These are phyloP conservation scores for Saccharomyces cerevisiae DNA, from an alignment of 805 yeast species.

Conservation along the genomic window DNA sequence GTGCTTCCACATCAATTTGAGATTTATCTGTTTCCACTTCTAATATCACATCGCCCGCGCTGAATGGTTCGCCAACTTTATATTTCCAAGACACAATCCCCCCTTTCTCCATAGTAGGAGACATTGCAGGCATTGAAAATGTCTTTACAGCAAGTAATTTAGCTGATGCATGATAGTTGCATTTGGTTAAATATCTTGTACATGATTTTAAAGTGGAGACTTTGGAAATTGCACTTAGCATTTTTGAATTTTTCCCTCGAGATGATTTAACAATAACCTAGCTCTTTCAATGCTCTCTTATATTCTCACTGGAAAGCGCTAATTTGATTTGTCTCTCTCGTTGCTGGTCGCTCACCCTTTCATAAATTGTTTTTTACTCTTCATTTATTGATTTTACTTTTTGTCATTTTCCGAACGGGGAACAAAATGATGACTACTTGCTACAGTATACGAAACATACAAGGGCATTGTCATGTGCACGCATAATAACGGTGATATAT, in stretches of 20 bases:
- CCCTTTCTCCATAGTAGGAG: constrained; percentile 97
- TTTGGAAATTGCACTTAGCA: background rate
- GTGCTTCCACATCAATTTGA: constrained; percentile 76
- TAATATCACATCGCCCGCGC: constrained; percentile 72
- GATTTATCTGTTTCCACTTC: constrained; percentile 88
- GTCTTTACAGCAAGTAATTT: constrained; percentile 28
- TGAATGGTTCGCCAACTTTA: constrained; percentile 64
- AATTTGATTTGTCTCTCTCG: background rate
- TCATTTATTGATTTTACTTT: background rate
- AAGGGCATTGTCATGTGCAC: background rate
- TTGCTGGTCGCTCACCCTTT: background rate
- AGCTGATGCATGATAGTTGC: constrained; percentile 22
- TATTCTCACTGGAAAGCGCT: background rate
- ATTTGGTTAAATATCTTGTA: constrained; percentile 3
- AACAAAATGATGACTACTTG: background rate
- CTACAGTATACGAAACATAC: background rate
- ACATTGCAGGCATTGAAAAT: constrained; percentile 96
- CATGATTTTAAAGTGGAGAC: background rate
- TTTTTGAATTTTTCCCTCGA: background rate
- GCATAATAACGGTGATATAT: background rate
- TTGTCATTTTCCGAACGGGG: background rate
- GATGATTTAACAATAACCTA: background rate
- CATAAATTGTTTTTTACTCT: background rate
- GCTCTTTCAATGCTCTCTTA: background rate
- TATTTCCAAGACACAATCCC: constrained; percentile 86